These are phyloP conservation scores for Asterionellopsis glacialis DNA, from an alignment of 108 stramenopile genomes.

Conservation along the genomic window DNA sequence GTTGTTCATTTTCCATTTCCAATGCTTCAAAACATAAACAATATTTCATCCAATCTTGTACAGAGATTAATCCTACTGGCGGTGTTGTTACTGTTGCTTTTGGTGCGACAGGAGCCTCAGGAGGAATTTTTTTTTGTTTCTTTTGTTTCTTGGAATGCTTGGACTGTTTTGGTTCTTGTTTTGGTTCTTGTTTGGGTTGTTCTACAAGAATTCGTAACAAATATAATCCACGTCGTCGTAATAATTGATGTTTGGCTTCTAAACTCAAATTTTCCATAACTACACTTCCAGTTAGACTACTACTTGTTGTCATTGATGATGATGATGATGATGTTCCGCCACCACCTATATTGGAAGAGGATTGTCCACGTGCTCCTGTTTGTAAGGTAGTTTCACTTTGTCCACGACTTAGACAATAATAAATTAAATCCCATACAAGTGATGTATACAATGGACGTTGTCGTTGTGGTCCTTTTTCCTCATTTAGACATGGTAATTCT, in stretches of 20 bases:
- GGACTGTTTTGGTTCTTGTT: not conserved
- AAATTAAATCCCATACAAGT: slow-evolving; percentile 51
- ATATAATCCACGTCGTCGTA: slow-evolving; percentile 61
- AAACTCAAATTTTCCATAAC: no score
- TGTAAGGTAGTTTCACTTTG: slow-evolving; percentile 6
- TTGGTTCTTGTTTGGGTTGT: not conserved
- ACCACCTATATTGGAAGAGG: no score
- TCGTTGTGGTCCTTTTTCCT: not conserved
- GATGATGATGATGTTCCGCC: slow-evolving; percentile 5
- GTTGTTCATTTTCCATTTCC: slow-evolving; percentile 81
- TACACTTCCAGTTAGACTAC: slow-evolving; percentile 19
- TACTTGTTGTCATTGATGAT: slow-evolving; percentile 15
- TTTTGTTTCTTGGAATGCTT: slow-evolving; percentile 2
- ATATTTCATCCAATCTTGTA: slow-evolving; percentile 59
- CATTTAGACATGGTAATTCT: slow-evolving; percentile 22
- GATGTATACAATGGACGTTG: slow-evolving; percentile 28
- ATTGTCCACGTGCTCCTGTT: no score
- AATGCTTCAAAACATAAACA: slow-evolving; percentile 68
- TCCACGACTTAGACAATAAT: slow-evolving; percentile 41
- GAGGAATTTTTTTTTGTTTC: not conserved
- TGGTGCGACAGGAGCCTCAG: not conserved
- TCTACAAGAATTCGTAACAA: slow-evolving; percentile 44
- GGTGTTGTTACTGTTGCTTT: no score
- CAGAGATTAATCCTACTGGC: no score
- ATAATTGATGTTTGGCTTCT: slow-evolving; percentile 22